Percentiles rank a stretch among this genome's conserved stretches.
Conservation (phyloP, 306 rosid genomes). For the Purshia tridentata region DNA sequence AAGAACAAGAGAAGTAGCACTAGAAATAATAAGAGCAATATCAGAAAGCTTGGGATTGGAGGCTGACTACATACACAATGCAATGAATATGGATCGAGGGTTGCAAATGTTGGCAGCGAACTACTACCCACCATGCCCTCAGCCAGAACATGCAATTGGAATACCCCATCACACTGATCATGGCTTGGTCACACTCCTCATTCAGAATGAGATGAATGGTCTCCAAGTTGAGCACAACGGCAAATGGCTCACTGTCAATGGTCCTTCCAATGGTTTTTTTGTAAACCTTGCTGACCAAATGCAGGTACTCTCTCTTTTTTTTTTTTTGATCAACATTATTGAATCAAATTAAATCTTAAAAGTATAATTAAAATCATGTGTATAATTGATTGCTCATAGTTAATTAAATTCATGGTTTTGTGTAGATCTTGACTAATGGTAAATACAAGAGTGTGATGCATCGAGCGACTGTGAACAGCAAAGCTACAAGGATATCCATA, state of each 20-base stretch:
- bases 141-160: slow-evolving; percentile 30
- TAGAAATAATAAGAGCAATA: slow-evolving; percentile 10
- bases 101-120: slow-evolving; percentile 16
- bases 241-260: slow-evolving; percentile 22
- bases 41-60: slow-evolving; percentile 32
- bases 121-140: slow-evolving; percentile 31
- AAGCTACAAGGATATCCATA: slow-evolving; percentile 14
- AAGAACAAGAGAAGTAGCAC: slow-evolving; percentile 10
- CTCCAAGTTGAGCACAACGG: slow-evolving; percentile 29
- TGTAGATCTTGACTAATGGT: slow-evolving; percentile 17
- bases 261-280: slow-evolving; percentile 22
- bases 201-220: slow-evolving; percentile 25
- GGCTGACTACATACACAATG: slow-evolving; percentile 22
- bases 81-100: slow-evolving; percentile 23
- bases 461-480: neutral
- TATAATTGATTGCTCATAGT: neutral
- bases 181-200: slow-evolving; percentile 20
- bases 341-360: too few species aligned
- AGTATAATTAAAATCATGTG: too few species aligned
- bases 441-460: slow-evolving; percentile 16
- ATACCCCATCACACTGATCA: slow-evolving; percentile 26
- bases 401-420: neutral
- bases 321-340: too few species aligned
- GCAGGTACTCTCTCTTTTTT: slow-evolving; percentile 18
- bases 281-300: slow-evolving; percentile 27